Conservation (phyloP, 2,329 filamentous ascomycete genomes). For the Alternaria ethzedia region DNA sequence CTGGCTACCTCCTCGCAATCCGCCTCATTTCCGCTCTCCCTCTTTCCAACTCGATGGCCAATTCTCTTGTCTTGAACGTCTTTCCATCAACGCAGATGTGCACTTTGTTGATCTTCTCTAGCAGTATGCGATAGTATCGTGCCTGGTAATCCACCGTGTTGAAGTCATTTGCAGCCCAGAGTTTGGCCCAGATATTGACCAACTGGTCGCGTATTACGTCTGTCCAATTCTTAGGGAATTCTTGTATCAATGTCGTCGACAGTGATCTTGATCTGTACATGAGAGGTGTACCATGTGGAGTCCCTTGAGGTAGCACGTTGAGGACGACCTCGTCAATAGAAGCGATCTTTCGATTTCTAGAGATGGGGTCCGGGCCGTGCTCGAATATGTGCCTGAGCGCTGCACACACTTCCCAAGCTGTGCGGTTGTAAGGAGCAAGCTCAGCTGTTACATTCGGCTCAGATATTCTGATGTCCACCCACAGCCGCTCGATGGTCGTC, state of each 20-base stretch:
- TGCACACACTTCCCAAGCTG: conserved; percentile 45
- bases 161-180: conserved; percentile 40
- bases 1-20: conserved; percentile 34
- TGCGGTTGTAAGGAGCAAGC: conserved; percentile 27
- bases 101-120: conserved; percentile 40
- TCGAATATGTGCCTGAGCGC: conserved; percentile 39
- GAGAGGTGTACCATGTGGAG: neutral
- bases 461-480: conserved; percentile 38
- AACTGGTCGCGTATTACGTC: conserved; percentile 21
- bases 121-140: conserved; percentile 29
- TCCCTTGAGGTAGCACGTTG: conserved; percentile 36
- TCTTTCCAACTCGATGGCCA: conserved; percentile 41
- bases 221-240: neutral
- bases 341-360: conserved; percentile 12
- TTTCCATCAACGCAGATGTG: conserved; percentile 40
- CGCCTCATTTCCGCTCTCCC: conserved; percentile 38
- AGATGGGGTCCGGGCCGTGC: conserved; percentile 29
- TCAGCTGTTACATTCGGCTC: conserved; percentile 23
- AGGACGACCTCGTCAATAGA: conserved; percentile 40
- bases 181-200: conserved; percentile 41
- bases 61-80: conserved; percentile 33
- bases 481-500: conserved; percentile 32
- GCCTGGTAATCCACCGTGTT: conserved; percentile 20
- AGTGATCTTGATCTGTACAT: neutral
- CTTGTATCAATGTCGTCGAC: neutral